Evolutionary conservation across 106 monocot species (phyloP).

Genomic region (Xerophyta viscosa): DNA sequence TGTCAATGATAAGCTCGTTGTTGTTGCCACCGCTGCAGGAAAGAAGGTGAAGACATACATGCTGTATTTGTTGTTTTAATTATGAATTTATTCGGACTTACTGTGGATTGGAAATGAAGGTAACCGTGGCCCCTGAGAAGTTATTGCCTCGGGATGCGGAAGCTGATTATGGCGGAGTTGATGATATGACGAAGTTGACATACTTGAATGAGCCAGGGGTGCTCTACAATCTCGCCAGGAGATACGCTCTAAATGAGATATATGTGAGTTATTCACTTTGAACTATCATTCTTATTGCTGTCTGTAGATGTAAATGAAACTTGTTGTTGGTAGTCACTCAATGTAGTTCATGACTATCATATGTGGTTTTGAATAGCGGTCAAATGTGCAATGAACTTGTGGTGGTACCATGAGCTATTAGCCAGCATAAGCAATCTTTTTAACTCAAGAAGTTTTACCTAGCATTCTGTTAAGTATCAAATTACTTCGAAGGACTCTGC

Average conservation of each 20-base stretch:
- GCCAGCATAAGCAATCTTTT: too few species aligned
- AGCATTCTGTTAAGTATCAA: too few species aligned
- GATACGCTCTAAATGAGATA: slow-evolving; percentile 81
- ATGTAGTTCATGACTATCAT: too few species aligned
- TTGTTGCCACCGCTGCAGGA: slow-evolving; percentile 17
- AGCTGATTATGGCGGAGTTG: slow-evolving; percentile 74
- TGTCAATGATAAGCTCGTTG: slow-evolving; percentile 5
- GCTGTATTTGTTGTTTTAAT: background rate
- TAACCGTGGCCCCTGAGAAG: slow-evolving; percentile 31
- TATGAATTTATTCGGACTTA: background rate
- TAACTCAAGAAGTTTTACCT: too few species aligned
- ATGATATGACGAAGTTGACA: slow-evolving; percentile 88
- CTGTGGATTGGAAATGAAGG: slow-evolving; percentile 14
- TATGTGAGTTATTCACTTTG: slow-evolving; percentile 65
- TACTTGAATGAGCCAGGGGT: slow-evolving; percentile 85
- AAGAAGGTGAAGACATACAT: slow-evolving; percentile 10
- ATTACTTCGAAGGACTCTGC: too few species aligned
- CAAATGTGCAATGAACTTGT: too few species aligned
- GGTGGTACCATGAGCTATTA: too few species aligned
- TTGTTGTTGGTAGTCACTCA: too few species aligned
- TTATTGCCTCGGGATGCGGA: slow-evolving; percentile 63
- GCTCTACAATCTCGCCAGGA: slow-evolving; percentile 65
- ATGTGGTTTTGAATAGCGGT: too few species aligned
- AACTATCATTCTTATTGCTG: too few species aligned
- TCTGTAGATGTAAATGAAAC: too few species aligned